Evolutionary conservation across 1,284 basidiomycete genomes (phyloP).

Genomic region (Marasmius fiardii): DNA sequence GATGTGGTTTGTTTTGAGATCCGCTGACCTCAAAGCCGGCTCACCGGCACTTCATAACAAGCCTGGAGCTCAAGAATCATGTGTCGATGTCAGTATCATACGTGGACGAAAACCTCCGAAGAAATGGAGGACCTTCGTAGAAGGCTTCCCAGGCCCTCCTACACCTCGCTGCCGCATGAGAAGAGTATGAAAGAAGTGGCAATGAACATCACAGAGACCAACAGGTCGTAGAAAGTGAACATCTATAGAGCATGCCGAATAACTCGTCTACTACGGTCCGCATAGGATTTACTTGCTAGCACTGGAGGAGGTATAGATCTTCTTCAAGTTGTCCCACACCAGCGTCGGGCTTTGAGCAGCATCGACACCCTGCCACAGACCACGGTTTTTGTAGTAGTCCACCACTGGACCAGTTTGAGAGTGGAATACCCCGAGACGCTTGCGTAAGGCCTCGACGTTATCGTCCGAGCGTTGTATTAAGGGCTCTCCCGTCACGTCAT

Average conservation of each 20-base stretch:
- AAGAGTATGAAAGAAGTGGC: too few relatives aligned
- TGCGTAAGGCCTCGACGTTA: constrained; percentile 90
- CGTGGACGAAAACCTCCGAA: too few relatives aligned
- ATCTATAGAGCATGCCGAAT: not conserved
- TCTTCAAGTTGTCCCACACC: constrained; percentile 85
- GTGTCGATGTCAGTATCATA: too few relatives aligned
- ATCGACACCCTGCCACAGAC: constrained; percentile 88
- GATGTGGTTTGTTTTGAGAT: too few relatives aligned
- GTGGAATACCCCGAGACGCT: constrained; percentile 88
- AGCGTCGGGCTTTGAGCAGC: constrained; percentile 90
- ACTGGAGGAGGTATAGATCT: constrained; percentile 45
- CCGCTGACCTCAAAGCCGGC: too few relatives aligned
- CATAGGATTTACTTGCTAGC: not conserved
- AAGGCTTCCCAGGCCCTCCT: too few relatives aligned
- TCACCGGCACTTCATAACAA: too few relatives aligned
- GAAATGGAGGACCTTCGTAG: too few relatives aligned
- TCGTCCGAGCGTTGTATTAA: constrained; percentile 92
- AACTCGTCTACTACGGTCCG: not conserved
- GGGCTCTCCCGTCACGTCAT: constrained; percentile 95
- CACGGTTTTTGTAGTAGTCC: constrained; percentile 93
- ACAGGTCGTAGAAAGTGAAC: not conserved
- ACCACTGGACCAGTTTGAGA: constrained; percentile 92
- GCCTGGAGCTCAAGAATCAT: too few relatives aligned
- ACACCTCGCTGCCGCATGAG: too few relatives aligned
- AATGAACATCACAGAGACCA: not conserved